Conservation (phyloP, 108 stramenopile genomes). For the Pseudonitzschia multiseries region DNA sequence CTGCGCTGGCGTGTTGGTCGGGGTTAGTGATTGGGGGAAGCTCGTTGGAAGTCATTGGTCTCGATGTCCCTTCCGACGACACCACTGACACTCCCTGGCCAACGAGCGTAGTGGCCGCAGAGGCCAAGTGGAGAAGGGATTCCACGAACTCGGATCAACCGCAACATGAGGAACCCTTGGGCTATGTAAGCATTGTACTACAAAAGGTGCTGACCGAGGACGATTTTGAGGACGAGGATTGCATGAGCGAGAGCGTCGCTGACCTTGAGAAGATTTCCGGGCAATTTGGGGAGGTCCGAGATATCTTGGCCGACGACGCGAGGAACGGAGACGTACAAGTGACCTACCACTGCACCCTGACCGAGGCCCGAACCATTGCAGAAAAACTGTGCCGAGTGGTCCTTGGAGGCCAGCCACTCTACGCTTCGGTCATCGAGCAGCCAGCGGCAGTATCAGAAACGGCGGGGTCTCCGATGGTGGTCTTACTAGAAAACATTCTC, state of each 20-base stretch:
- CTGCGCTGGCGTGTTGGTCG: constrained; percentile 66
- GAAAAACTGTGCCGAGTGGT: constrained; percentile 9
- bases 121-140: background rate
- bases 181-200: constrained; percentile 32
- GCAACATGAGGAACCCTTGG: background rate
- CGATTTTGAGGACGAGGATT: constrained; percentile 70
- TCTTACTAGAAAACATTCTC: constrained; percentile 63
- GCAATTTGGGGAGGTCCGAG: constrained; percentile 5
- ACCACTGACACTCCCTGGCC: constrained; percentile 13
- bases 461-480: background rate
- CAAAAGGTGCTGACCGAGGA: constrained; percentile 62
- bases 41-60: constrained; percentile 19
- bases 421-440: constrained; percentile 7
- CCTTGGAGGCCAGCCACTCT: constrained; percentile 13
- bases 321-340: constrained; percentile 13
- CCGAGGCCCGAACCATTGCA: constrained; percentile 2
- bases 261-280: constrained; percentile 51
- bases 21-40: constrained; percentile 64
- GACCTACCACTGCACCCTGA: background rate
- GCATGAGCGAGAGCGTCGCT: constrained; percentile 60
- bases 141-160: background rate
- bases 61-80: constrained; percentile 11
- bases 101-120: constrained; percentile 10
- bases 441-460: background rate
- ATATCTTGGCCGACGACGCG: background rate